These are phyloP conservation scores for Elongisporangium senticosum DNA, from an alignment of 352 stramenopile species.

Conservation along the genomic window DNA sequence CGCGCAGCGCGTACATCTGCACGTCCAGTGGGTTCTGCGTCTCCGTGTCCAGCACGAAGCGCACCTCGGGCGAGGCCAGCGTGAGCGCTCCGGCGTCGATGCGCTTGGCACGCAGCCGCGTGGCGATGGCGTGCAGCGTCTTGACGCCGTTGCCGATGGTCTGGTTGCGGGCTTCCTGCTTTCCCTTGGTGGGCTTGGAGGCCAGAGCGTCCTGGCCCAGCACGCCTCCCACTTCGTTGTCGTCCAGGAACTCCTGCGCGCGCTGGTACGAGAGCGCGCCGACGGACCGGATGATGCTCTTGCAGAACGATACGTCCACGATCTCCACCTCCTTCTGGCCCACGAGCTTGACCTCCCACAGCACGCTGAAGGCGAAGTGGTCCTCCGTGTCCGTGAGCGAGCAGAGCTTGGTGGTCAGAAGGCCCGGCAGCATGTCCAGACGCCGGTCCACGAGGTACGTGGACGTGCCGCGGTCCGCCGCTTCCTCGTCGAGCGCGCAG, in stretches of 20 bases:
- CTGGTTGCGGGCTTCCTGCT: conserved; percentile 35
- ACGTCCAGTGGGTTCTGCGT: conserved; percentile 98
- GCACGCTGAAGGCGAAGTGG: conserved; percentile 78
- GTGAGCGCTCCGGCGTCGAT: conserved; percentile 96
- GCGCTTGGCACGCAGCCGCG: conserved; percentile 88
- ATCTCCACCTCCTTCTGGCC: conserved; percentile 81
- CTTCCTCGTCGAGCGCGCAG: conserved; percentile 94
- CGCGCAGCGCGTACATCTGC: conserved; percentile 93
- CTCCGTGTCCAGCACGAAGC: conserved; percentile 98
- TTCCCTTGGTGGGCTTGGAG: conserved; percentile 10
- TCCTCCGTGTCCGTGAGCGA: conserved; percentile 86
- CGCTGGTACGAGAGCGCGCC: conserved; percentile 96
- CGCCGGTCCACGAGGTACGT: conserved; percentile 98
- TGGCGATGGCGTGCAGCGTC: conserved; percentile 88
- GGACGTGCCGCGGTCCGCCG: conserved; percentile 87
- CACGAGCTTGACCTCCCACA: conserved; percentile 72
- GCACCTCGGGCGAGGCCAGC: conserved; percentile 93
- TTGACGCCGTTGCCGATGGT: conserved; percentile 84
- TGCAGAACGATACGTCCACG: conserved; percentile 95
- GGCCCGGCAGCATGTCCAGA: conserved; percentile 97
- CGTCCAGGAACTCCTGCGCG: conserved; percentile 95
- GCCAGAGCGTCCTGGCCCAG: conserved; percentile 19
- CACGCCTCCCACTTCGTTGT: conserved; percentile 48
- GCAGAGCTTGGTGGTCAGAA: conserved; percentile 97
- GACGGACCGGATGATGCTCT: conserved; percentile 97